Evolutionary conservation across 768 basidiomycete species (phyloP), one percentile per base, ranked within the genome.

Genomic region (Mycena indigotica): DNA sequence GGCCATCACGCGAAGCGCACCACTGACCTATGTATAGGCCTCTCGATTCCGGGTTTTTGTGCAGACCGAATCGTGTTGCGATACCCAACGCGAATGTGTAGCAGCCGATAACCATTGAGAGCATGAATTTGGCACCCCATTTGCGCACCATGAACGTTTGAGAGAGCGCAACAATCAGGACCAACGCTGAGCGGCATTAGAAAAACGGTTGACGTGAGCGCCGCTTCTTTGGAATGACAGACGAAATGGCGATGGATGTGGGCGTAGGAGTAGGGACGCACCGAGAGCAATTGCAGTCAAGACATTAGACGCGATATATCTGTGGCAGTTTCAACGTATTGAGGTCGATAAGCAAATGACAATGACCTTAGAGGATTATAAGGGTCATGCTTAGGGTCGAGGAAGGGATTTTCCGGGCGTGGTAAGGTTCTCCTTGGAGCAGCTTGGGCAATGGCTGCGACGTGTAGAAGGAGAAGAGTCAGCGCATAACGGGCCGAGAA

Each of bases 31-130:
- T 30, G 40, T 28, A 4, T 21, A 57, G n/a, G 41, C 75, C 76
- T 54, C 74, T 73, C 23, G 78, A 81, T 55, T 86, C 80, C 0
- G 85, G 85, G 58, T 83, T 64, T 1, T 64, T 58, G 65, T 84
- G 83, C 52, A 87, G 67, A 26, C 75, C 82, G 52, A 85, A 85
- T 2, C 88, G 82, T 41, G 75, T 73, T 2, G 73, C 79, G 40
- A 89, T 71, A 12, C 88, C 87, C 15, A 81, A 62, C 0, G 81
- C 79, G 57, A 85, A 86, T 5, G 79, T 78, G 67, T 80, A 84
- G 28, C 74, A 76, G n/a, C 87, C 87, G 55, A 88, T 79, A 4
- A 80, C 74, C 80, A 88, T 83, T 17, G 77, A 68, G 28, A 84
- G 65, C 86, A 88, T 88, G 71, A 77, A 87, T 59, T 73, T 80